Percentiles rank a stretch among this genome's conserved stretches.
Evolutionary conservation across 768 basidiomycete genomes (phyloP).

Genomic region (Mycena venus): DNA sequence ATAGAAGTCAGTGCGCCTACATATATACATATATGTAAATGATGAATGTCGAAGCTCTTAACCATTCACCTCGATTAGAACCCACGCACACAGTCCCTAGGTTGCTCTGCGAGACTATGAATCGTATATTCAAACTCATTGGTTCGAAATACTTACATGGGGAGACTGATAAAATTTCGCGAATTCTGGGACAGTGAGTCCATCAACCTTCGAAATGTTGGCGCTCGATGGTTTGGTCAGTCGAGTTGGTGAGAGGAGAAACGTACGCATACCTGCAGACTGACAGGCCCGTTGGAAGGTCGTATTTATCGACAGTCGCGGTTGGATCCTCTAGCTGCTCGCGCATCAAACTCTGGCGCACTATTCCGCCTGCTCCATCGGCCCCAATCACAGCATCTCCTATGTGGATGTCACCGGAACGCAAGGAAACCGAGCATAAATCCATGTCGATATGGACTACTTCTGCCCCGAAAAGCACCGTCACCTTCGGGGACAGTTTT

Average conservation of each 20-base stretch:
- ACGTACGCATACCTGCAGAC: conserved; percentile 4
- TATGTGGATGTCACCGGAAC: not conserved
- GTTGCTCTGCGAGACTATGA: not conserved
- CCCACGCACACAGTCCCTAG: not conserved
- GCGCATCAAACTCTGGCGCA: not conserved
- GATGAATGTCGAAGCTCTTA: no score
- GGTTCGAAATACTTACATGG: conserved; percentile 4
- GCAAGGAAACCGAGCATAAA: not conserved
- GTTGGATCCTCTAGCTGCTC: no score
- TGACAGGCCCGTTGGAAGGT: not conserved
- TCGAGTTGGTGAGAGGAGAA: not conserved
- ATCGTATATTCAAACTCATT: no score
- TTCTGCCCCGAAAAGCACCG: conserved; percentile 12
- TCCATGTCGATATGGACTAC: not conserved
- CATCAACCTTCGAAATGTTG: not conserved
- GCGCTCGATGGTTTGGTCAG: not conserved
- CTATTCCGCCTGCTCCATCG: conserved; percentile 11
- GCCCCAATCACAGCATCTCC: conserved; percentile 25
- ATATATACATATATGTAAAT: no score
- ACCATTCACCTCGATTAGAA: conserved; percentile 14
- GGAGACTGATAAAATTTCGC: not conserved
- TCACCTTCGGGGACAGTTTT: not conserved
- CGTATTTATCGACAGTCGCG: no score
- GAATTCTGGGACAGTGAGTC: not conserved
- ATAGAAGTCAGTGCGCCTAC: no score